Conservation (phyloP, 2,329 filamentous ascomycete species). For the Myrmaecium sp. region DNA sequence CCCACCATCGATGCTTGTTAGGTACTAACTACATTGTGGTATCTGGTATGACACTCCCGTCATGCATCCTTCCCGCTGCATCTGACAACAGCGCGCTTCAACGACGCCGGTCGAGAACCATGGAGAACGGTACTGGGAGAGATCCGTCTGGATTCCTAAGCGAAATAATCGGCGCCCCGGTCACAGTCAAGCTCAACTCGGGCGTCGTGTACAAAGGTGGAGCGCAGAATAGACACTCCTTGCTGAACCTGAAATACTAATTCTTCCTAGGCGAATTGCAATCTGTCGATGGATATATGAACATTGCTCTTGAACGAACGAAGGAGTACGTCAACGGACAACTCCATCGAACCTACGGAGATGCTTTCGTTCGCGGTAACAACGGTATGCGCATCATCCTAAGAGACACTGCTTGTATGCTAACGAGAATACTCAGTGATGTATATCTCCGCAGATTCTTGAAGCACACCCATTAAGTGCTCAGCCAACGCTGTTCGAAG, state of each 20-base stretch:
- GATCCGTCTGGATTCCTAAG: constrained; percentile 87
- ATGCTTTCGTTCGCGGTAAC: constrained; percentile 91
- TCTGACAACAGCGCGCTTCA: constrained; percentile 3
- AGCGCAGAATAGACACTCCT: too few species aligned
- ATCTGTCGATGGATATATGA: constrained; percentile 98
- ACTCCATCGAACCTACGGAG: constrained; percentile 69
- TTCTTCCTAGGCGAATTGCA: constrained; percentile 62
- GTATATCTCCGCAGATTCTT: constrained; percentile 11
- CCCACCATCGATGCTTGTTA: too few species aligned
- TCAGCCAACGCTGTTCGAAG: too few species aligned
- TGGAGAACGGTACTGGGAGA: constrained; percentile 64
- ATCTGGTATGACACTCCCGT: too few species aligned
- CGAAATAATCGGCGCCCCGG: constrained; percentile 85
- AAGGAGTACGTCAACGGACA: constrained; percentile 79
- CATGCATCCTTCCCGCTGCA: neutral
- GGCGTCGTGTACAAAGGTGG: constrained; percentile 92
- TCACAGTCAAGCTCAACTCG: constrained; percentile 97
- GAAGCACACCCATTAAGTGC: too few species aligned
- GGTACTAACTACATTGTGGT: neutral
- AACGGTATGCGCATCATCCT: constrained; percentile 48
- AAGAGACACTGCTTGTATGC: neutral
- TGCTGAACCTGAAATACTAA: too few species aligned
- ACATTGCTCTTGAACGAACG: constrained; percentile 93
- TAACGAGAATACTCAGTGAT: constrained; percentile 6
- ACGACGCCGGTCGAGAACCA: constrained; percentile 24